These are phyloP conservation scores for Aspergillus pseudoterreus DNA, from an alignment of 2,329 filamentous ascomycete genomes.

Conservation along the genomic window DNA sequence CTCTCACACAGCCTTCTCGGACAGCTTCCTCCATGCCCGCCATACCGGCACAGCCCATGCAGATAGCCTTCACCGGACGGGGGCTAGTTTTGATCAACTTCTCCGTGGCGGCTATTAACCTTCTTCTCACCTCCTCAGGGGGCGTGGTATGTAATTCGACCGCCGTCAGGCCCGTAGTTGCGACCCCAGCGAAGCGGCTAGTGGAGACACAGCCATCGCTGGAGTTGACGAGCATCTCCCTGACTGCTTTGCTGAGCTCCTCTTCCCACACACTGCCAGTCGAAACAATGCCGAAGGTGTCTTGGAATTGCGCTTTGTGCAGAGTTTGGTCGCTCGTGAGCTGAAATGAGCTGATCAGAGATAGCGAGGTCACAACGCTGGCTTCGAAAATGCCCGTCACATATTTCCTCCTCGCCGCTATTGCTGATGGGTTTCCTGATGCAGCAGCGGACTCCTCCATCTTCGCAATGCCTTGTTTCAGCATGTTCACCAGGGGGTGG, in stretches of 20 bases:
- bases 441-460: constrained; percentile 13
- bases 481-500: constrained; percentile 67
- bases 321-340: constrained; percentile 21
- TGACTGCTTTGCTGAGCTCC: constrained; percentile 65
- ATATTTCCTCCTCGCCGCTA: constrained; percentile 40
- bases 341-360: constrained; percentile 45
- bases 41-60: constrained; percentile 90
- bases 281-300: constrained; percentile 77
- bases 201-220: constrained; percentile 29
- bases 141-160: constrained; percentile 71
- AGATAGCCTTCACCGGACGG: constrained; percentile 61
- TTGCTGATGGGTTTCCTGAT: constrained; percentile 23
- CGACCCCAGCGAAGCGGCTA: constrained; percentile 70
- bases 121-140: constrained; percentile 59
- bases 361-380: constrained; percentile 63
- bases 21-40: constrained; percentile 77
- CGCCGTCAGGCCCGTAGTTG: constrained; percentile 76
- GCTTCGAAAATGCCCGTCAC: constrained; percentile 87
- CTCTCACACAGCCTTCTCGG: constrained; percentile 62
- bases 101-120: constrained; percentile 67
- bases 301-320: constrained; percentile 36
- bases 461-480: constrained; percentile 48
- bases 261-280: constrained; percentile 81
- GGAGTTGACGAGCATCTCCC: constrained; percentile 56
- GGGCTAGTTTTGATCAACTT: constrained; percentile 53